Evolutionary conservation across 352 stramenopile species (phyloP).

Genomic region (Thraustochytrium striatum): DNA sequence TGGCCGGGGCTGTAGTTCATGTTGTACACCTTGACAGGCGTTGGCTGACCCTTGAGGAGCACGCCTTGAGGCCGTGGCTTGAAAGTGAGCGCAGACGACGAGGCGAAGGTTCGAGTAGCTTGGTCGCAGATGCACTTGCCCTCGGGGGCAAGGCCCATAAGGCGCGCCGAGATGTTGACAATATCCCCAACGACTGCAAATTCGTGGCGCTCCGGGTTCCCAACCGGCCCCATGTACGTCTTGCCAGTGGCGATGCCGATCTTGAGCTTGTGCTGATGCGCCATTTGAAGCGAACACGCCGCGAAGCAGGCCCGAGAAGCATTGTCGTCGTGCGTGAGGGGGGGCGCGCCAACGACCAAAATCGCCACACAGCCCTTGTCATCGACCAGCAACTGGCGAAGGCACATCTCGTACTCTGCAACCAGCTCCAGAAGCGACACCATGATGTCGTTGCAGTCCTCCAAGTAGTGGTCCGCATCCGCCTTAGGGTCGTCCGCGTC

Average conservation of each 20-base stretch:
- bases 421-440: not conserved
- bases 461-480: not conserved
- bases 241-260: slow-evolving; percentile 49
- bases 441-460: not conserved
- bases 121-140: slow-evolving; percentile 69
- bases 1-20: not conserved
- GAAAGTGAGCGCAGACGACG: not conserved
- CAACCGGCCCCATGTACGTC: slow-evolving; percentile 59
- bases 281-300: slow-evolving; percentile 21
- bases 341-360: slow-evolving; percentile 67
- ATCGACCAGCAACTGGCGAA: slow-evolving; percentile 77
- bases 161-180: slow-evolving; percentile 70
- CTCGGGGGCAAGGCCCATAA: slow-evolving; percentile 65
- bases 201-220: slow-evolving; percentile 65
- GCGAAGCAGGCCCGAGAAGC: slow-evolving; percentile 52
- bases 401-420: not conserved
- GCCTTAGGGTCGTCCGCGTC: not conserved
- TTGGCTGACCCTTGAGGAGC: not conserved
- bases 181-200: slow-evolving; percentile 75
- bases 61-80: not conserved
- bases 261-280: slow-evolving; percentile 25
- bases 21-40: not conserved
- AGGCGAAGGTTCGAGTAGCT: not conserved
- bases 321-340: slow-evolving; percentile 78
- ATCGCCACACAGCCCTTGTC: slow-evolving; percentile 75